phyloP scores from a whole-genome alignment of 2,329 filamentous ascomycete species.

The Arachnomyces sp. region DNA sequence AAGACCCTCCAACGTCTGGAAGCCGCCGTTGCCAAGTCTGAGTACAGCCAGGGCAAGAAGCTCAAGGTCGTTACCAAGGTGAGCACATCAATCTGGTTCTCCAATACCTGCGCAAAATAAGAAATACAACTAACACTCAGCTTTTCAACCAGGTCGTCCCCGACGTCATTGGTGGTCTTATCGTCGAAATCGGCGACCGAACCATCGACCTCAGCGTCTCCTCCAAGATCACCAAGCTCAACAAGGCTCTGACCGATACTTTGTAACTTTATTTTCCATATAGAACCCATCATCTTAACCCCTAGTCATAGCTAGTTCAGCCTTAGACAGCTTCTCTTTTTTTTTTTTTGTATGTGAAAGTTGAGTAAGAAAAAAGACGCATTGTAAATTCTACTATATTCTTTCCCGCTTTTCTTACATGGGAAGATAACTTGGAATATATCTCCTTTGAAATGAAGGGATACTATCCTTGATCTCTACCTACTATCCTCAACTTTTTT shows the following conservation, averaged over 20 bases:
- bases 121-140: constrained; percentile 4
- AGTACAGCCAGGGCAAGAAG: constrained; percentile 89
- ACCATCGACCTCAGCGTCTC: constrained; percentile 97
- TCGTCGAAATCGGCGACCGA: constrained; percentile 95
- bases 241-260: constrained; percentile 95
- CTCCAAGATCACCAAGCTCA: constrained; percentile 92
- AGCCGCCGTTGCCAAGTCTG: constrained; percentile 77
- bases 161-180: constrained; percentile 84
- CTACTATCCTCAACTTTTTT: too few relatives aligned
- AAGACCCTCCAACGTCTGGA: constrained; percentile 82
- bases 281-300: too few relatives aligned
- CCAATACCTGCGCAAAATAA: too few relatives aligned
- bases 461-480: too few relatives aligned
- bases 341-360: background rate
- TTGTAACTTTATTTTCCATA: constrained; percentile 61
- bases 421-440: too few relatives aligned
- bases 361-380: background rate
- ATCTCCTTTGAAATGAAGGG: too few relatives aligned
- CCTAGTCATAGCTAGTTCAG: background rate
- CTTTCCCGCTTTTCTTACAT: too few relatives aligned
- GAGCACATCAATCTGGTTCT: constrained; percentile 22
- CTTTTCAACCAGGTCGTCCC: constrained; percentile 64
- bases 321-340: background rate
- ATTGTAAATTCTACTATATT: too few relatives aligned
- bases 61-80: constrained; percentile 93